Conservation (phyloP, 805 yeast species). For the Sungouiozyma intestinalis region DNA sequence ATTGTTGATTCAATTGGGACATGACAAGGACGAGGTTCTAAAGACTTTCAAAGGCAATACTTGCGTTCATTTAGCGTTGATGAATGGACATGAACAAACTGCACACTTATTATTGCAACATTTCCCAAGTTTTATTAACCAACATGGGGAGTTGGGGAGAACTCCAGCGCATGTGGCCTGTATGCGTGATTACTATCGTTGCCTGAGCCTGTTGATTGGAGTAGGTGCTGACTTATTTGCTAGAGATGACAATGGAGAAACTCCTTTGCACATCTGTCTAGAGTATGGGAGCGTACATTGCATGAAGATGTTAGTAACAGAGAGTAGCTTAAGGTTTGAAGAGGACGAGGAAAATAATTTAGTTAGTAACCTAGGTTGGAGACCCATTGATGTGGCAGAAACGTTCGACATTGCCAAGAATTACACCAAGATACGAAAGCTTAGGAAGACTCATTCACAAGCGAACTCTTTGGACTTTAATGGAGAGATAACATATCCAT, state of each 20-base stretch:
- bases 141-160: constrained; percentile 36
- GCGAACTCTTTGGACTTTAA: constrained; percentile 3
- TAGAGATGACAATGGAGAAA: constrained; percentile 65
- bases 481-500: constrained; percentile 11
- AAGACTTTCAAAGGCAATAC: constrained; percentile 48
- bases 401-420: constrained; percentile 40
- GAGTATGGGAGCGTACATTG: constrained; percentile 56
- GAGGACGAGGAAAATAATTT: constrained; percentile 35
- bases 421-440: constrained; percentile 27
- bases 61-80: constrained; percentile 60
- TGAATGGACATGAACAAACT: constrained; percentile 57
- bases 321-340: constrained; percentile 25
- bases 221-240: constrained; percentile 69
- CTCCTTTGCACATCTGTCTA: constrained; percentile 77
- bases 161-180: constrained; percentile 68
- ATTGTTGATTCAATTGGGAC: constrained; percentile 44
- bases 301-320: constrained; percentile 39
- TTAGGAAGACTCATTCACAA: constrained; percentile 8
- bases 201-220: constrained; percentile 53
- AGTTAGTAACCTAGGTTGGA: constrained; percentile 50
- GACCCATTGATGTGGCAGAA: constrained; percentile 49
- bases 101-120: constrained; percentile 64
- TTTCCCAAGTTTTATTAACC: constrained; percentile 44
- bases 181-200: constrained; percentile 46
- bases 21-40: constrained; percentile 40